These are phyloP conservation scores for Candida quercuum DNA, from an alignment of 805 yeast species.

Conservation along the genomic window DNA sequence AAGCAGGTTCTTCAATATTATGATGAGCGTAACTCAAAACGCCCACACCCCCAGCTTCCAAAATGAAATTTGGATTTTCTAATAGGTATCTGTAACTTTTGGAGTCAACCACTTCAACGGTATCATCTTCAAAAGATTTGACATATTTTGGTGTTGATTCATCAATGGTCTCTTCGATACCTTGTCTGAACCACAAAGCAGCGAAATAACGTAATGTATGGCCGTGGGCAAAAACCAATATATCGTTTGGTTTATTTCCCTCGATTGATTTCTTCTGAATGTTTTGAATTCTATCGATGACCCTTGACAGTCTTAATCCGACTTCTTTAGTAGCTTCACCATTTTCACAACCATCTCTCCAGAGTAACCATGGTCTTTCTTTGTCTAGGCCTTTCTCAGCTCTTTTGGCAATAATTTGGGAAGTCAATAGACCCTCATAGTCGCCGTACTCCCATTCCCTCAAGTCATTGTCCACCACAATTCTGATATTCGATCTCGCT, in stretches of 20 bases:
- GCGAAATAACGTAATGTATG: constrained; percentile 88
- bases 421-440: constrained; percentile 79
- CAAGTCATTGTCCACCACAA: constrained; percentile 57
- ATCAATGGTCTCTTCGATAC: constrained; percentile 20
- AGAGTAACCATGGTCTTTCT: constrained; percentile 65
- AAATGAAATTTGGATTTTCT: constrained; percentile 70
- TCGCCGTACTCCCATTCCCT: constrained; percentile 97
- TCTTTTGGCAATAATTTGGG: constrained; percentile 60
- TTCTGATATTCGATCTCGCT: constrained; percentile 35
- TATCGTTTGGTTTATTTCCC: constrained; percentile 54
- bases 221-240: constrained; percentile 87
- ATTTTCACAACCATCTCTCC: constrained; percentile 90
- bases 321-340: constrained; percentile 74
- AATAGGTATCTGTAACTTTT: constrained; percentile 29
- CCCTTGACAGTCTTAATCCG: constrained; percentile 63
- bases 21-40: constrained; percentile 87
- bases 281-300: constrained; percentile 57
- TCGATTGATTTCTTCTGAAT: constrained; percentile 53
- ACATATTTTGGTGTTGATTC: constrained; percentile 11
- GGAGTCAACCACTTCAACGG: constrained; percentile 28
- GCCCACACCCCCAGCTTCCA: constrained; percentile 96
- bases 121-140: constrained; percentile 20
- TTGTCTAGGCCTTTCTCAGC: constrained; percentile 49
- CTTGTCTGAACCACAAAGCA: constrained; percentile 68
- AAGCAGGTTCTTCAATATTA: constrained; percentile 80